Evolutionary conservation across 352 stramenopile genomes (phyloP), one percentile per base, ranked within the genome.

Genomic region (Thalassiosira gravida): DNA sequence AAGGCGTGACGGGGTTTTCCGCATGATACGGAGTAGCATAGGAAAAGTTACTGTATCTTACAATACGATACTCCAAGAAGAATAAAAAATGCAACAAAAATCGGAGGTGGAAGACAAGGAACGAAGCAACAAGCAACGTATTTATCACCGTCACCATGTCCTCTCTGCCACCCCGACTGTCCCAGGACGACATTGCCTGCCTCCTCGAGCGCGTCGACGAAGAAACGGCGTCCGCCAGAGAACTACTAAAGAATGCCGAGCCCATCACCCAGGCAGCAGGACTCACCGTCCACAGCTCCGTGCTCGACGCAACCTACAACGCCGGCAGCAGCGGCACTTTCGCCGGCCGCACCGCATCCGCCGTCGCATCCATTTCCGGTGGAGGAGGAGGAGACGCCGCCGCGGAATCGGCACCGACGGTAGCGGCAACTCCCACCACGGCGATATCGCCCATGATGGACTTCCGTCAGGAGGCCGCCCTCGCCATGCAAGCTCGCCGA

Each of bases 261-360:
- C 30, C 49, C 25, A 67, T 76, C 18, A 39, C 55, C 25, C 24
- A 72, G 11, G 56, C 30, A 3, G 47, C 73, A 5, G 73, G 73
- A 2, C 65, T 82, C 20, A 73, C 74, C 18, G 66, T 82, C 22
- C 27, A 68, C 57, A 69, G 58, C 52, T 74, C 66, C 22, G 32
- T 74, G 0, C 46, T 82, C 14, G 74, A 82, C 27, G 58, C 30
- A 11, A 53, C 58, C 37, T 65, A 64, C 50, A 63, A 73, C 30
- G 37, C 32, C 32, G 13, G 29, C 18, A 30, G 8, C 25, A 18
- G 14, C 29, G 16, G 30, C 22, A 11, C 13, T 16, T 20, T 20
- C 46, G 7, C 44, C 47, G 6, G 13, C 44, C 32, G 9, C 46
- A 39, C 13, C 58, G n/a, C n/a, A n/a, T n/a, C n/a, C 14, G 8